Conservation (phyloP, 2,329 filamentous ascomycete genomes). For the Penicillium hesseltinei region DNA sequence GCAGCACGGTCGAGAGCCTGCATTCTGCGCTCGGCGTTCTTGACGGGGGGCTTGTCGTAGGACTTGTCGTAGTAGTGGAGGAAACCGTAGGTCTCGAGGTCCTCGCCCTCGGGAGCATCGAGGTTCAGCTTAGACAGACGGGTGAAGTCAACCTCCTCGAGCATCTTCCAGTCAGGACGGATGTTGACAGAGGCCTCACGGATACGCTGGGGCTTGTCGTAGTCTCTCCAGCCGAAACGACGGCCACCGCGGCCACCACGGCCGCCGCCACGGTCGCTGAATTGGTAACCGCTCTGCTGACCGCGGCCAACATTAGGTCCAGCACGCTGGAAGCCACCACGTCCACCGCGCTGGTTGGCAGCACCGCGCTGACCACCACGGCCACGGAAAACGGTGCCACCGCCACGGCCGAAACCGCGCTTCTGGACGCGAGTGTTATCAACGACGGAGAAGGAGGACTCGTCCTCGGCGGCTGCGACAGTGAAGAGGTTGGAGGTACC, state of each 20-base stretch:
- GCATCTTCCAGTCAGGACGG: constrained; percentile 89
- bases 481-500: constrained; percentile 84
- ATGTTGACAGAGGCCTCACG: constrained; percentile 95
- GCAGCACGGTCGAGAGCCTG: constrained; percentile 87
- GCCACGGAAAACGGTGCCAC: constrained; percentile 83
- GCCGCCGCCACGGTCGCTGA: constrained; percentile 66
- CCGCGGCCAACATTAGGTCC: constrained; percentile 61
- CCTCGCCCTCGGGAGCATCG: constrained; percentile 90
- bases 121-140: constrained; percentile 93
- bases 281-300: constrained; percentile 60
- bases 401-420: constrained; percentile 78
- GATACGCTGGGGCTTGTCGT: constrained; percentile 95
- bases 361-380: constrained; percentile 70
- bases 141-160: constrained; percentile 99
- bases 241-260: constrained; percentile 71
- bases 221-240: constrained; percentile 97
- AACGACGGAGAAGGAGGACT: constrained; percentile 96
- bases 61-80: constrained; percentile 96
- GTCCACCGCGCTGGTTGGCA: constrained; percentile 67
- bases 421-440: constrained; percentile 91
- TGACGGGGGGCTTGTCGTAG: constrained; percentile 91
- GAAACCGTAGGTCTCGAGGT: constrained; percentile 94
- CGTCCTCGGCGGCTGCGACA: constrained; percentile 88
- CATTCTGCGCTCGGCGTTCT: constrained; percentile 82
- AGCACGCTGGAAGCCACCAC: constrained; percentile 71